phyloP scores from a whole-genome alignment of 441 rosid genomes.

The Erodium moschatum region DNA sequence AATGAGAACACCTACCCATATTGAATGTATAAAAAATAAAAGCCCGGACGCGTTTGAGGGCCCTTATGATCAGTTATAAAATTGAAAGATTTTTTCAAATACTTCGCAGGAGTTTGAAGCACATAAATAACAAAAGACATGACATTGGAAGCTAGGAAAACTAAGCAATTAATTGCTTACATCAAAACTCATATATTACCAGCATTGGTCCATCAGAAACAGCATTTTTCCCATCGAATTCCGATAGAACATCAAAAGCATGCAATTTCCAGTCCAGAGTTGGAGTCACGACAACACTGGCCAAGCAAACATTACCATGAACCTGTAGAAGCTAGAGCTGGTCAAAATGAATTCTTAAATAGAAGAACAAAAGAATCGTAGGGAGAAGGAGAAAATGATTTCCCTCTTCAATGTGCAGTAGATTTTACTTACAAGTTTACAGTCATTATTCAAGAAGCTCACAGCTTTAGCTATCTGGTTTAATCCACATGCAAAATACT shows the following conservation, averaged over 20 bases:
- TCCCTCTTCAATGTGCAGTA: neutral
- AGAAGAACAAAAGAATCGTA: neutral
- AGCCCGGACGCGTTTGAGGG: neutral
- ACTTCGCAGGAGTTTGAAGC: too few species aligned
- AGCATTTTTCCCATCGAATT: conserved; percentile 82
- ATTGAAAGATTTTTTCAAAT: too few species aligned
- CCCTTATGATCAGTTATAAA: neutral
- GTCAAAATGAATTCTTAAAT: conserved; percentile 16
- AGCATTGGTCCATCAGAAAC: conserved; percentile 88
- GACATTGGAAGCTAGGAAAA: neutral
- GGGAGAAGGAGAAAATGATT: neutral
- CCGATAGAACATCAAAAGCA: conserved; percentile 91
- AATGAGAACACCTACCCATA: neutral
- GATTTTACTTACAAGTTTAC: conserved; percentile 71
- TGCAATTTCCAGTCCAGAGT: conserved; percentile 98
- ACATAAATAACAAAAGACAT: too few species aligned
- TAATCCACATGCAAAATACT: conserved; percentile 85
- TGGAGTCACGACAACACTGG: conserved; percentile 91
- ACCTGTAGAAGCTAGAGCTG: conserved; percentile 47
- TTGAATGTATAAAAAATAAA: neutral
- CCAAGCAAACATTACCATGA: conserved; percentile 91
- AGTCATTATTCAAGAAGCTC: conserved; percentile 95
- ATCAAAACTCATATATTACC: conserved; percentile 46
- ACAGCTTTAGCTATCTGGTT: conserved; percentile 93
- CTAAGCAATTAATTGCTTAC: conserved; percentile 14